Conservation (phyloP, 352 stramenopile genomes). For the Phytopythium cucurbitacearum region DNA sequence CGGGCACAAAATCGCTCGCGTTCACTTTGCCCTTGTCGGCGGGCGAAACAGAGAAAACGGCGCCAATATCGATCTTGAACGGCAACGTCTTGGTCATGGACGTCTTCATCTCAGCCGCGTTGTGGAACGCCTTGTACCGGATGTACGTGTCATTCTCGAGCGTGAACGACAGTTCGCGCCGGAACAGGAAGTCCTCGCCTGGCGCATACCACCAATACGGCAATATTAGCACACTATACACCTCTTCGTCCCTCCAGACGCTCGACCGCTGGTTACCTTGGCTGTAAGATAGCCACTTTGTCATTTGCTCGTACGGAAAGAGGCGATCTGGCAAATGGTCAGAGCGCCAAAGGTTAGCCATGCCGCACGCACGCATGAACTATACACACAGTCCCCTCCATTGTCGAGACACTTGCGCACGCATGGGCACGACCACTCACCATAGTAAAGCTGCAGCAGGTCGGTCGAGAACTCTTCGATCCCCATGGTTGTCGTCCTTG, state of each 20-base stretch:
- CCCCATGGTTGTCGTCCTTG: constrained; percentile 27
- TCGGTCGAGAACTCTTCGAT: constrained; percentile 82
- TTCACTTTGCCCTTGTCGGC: constrained; percentile 86
- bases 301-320: constrained; percentile 85
- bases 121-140: constrained; percentile 95
- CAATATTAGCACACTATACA: no score
- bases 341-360: background rate
- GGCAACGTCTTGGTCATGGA: constrained; percentile 92
- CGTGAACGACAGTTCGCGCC: constrained; percentile 98
- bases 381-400: no score
- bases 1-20: constrained; percentile 83
- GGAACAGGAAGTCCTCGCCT: constrained; percentile 80
- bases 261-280: constrained; percentile 24
- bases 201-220: background rate
- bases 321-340: constrained; percentile 48
- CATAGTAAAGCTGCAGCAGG: constrained; percentile 86
- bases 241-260: no score
- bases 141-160: constrained; percentile 99
- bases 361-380: background rate
- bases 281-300: constrained; percentile 81
- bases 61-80: constrained; percentile 99
- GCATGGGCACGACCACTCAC: constrained; percentile 14
- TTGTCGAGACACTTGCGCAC: background rate
- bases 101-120: constrained; percentile 79
- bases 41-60: constrained; percentile 90